A percentile compares a stretch with the other conserved stretches of the same genome.
Conservation (phyloP, 192 early-diverging fungal species). For the Umbelopsis sp. region DNA sequence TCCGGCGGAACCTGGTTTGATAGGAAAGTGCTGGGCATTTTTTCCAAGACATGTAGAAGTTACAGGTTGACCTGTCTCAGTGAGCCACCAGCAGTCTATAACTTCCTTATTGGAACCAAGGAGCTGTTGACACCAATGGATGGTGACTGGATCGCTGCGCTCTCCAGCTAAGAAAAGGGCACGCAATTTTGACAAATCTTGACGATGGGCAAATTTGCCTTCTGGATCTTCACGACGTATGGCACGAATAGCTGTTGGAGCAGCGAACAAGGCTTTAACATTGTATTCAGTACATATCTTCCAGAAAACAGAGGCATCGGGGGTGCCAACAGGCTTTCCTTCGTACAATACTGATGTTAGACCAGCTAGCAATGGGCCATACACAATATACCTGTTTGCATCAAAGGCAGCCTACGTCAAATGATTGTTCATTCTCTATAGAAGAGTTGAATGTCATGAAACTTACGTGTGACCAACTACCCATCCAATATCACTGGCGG, state of each 20-base stretch:
- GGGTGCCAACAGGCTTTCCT: constrained; percentile 82
- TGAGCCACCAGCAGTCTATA: constrained; percentile 90
- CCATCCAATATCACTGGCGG: constrained; percentile 89
- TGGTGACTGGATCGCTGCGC: constrained; percentile 79
- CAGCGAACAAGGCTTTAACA: constrained; percentile 76
- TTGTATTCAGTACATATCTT: constrained; percentile 77
- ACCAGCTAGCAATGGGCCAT: constrained; percentile 78
- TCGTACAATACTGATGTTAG: constrained; percentile 82
- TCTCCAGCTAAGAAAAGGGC: constrained; percentile 83
- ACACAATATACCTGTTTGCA: constrained; percentile 68
- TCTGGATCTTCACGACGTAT: constrained; percentile 77
- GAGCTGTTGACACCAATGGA: constrained; percentile 50
- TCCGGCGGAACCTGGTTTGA: constrained; percentile 76
- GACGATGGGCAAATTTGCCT: constrained; percentile 54
- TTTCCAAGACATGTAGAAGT: constrained; percentile 68
- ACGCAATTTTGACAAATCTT: constrained; percentile 62
- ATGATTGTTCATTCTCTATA: too few relatives aligned
- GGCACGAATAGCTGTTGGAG: constrained; percentile 86
- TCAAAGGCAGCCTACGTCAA: too few relatives aligned
- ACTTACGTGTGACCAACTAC: constrained; percentile 70
- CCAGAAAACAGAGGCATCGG: constrained; percentile 82
- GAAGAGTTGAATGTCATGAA: too few relatives aligned
- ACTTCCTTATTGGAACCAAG: constrained; percentile 54
- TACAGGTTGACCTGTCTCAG: constrained; percentile 83
- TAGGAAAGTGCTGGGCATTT: constrained; percentile 34